These are phyloP conservation scores for Silene noctiflora DNA, from an alignment of 179 eudicot species.

Conservation along the genomic window DNA sequence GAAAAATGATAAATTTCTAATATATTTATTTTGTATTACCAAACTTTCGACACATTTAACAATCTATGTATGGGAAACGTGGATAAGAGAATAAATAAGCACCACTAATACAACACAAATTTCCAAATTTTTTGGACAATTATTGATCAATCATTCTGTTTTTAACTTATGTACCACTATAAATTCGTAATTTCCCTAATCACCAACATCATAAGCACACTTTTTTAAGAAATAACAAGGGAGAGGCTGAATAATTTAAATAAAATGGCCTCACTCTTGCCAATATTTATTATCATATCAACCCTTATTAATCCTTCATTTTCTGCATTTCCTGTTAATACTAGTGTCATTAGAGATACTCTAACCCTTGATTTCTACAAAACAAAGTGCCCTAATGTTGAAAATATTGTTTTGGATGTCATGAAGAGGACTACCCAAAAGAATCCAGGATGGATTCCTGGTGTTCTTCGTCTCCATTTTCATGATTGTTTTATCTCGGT, in stretches of 20 bases:
- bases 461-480: constrained; percentile 29
- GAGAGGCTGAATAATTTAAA: constrained; percentile 9
- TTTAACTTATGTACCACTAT: neutral
- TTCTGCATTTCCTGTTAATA: neutral
- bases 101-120: neutral
- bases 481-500: constrained; percentile 31
- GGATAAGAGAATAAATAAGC: neutral
- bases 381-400: constrained; percentile 20
- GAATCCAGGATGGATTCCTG: constrained; percentile 18
- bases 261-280: constrained; percentile 18
- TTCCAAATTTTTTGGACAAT: constrained; percentile 6
- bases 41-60: neutral
- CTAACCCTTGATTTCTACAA: constrained; percentile 20
- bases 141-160: neutral
- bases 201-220: neutral
- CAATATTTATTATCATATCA: neutral
- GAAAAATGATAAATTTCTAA: no score
- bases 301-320: neutral
- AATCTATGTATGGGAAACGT: neutral
- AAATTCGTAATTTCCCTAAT: neutral
- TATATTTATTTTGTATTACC: no score
- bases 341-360: neutral
- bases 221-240: neutral
- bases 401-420: constrained; percentile 11
- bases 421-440: neutral